A percentile compares a stretch with the other conserved stretches of the same genome.
These are phyloP conservation scores for Spiromastix sp. DNA, from an alignment of 2,329 filamentous ascomycete species.

Conservation along the genomic window DNA sequence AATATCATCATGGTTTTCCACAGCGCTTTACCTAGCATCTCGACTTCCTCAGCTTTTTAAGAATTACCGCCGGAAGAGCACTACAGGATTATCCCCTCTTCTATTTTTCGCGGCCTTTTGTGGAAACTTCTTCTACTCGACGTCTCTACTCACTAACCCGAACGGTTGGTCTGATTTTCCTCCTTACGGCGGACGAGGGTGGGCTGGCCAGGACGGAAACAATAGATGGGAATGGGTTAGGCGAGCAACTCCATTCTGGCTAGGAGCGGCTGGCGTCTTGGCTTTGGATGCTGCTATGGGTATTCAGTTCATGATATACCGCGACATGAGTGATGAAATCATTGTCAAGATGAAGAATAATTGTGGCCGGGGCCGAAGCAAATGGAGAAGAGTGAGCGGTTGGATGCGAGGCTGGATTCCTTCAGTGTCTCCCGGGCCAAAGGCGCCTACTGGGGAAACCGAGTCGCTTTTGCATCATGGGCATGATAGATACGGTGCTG, in stretches of 20 bases:
- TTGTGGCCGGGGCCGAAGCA: constrained; percentile 26
- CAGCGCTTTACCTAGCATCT: constrained; percentile 47
- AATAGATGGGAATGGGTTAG: constrained; percentile 46
- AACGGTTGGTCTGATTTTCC: constrained; percentile 50
- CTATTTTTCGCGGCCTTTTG: constrained; percentile 58
- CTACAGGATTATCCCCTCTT: constrained; percentile 51
- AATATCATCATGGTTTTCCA: constrained; percentile 47
- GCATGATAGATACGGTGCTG: constrained; percentile 23
- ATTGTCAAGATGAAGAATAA: constrained; percentile 37
- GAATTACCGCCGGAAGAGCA: constrained; percentile 53
- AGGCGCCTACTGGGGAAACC: constrained; percentile 16
- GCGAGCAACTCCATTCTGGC: constrained; percentile 52
- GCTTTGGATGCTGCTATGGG: constrained; percentile 53
- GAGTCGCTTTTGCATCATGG: constrained; percentile 21
- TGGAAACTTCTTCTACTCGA: constrained; percentile 58
- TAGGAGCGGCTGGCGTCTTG: constrained; percentile 55
- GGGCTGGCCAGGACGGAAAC: constrained; percentile 48
- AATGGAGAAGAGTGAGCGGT: constrained; percentile 49
- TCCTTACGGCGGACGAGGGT: constrained; percentile 48
- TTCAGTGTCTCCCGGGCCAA: constrained; percentile 29
- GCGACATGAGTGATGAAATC: constrained; percentile 34
- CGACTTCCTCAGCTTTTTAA: constrained; percentile 56
- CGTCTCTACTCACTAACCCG: constrained; percentile 52
- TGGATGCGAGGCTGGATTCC: constrained; percentile 61
- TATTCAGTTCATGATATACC: constrained; percentile 52